Conservation (phyloP, 352 stramenopile genomes). For the Blastocystis sp. region DNA sequence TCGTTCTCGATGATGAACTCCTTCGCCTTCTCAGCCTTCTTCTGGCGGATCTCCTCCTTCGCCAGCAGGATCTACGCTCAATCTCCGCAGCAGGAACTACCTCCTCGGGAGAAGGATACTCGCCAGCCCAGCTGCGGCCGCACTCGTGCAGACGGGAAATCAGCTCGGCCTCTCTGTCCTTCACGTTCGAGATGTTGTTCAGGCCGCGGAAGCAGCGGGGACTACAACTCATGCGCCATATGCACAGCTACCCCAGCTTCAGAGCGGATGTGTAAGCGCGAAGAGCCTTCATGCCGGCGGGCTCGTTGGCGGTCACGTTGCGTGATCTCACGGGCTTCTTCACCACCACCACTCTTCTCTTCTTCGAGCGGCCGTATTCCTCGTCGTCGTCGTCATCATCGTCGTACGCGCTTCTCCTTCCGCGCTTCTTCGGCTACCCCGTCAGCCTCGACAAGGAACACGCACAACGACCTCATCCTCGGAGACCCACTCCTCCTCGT, state of each 20-base stretch:
- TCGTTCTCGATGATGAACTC: constrained; percentile 62
- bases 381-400: constrained; percentile 38
- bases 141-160: constrained; percentile 46
- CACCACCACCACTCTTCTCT: not conserved
- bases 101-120: constrained; percentile 57
- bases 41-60: constrained; percentile 43
- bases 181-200: constrained; percentile 49
- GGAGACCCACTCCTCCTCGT: constrained; percentile 62
- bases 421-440: constrained; percentile 4
- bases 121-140: constrained; percentile 32
- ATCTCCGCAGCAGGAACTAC: not conserved
- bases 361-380: constrained; percentile 43
- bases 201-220: constrained; percentile 61
- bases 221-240: not conserved
- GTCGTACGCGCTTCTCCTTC: constrained; percentile 15
- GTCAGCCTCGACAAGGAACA: not conserved
- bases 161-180: constrained; percentile 49
- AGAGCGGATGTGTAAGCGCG: constrained; percentile 56
- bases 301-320: constrained; percentile 45
- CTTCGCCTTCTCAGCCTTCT: constrained; percentile 65
- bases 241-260: constrained; percentile 21
- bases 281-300: constrained; percentile 64
- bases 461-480: constrained; percentile 26
- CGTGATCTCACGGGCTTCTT: constrained; percentile 39
- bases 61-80: constrained; percentile 19